Conservation (phyloP, 805 yeast genomes). For the Cyberlindnera saturnus region DNA sequence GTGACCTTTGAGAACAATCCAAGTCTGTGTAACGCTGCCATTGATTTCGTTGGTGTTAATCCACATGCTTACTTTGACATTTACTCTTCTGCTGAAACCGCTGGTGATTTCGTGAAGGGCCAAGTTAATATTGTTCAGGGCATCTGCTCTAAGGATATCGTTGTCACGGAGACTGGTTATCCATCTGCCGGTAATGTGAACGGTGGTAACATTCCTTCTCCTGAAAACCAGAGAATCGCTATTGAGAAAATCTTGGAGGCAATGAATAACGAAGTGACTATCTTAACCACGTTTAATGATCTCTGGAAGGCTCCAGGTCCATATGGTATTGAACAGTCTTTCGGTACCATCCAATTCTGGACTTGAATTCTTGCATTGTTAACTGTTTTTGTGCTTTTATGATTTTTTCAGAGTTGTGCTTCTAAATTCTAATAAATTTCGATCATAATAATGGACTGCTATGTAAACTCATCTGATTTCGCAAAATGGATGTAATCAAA, state of each 20-base stretch:
- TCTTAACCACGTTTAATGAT: slow-evolving; percentile 79
- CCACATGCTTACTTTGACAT: slow-evolving; percentile 81
- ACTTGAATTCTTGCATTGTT: background rate
- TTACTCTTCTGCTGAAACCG: slow-evolving; percentile 49
- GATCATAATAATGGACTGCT: no score
- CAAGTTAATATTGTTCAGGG: slow-evolving; percentile 52
- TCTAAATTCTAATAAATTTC: no score
- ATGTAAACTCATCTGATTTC: no score
- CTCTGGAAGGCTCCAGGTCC: slow-evolving; percentile 83
- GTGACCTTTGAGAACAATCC: slow-evolving; percentile 59
- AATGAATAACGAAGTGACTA: slow-evolving; percentile 55
- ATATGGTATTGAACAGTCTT: slow-evolving; percentile 81
- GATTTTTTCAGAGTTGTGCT: no score
- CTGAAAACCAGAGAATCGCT: slow-evolving; percentile 67
- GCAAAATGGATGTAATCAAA: no score
- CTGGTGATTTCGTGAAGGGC: slow-evolving; percentile 65
- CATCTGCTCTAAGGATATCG: slow-evolving; percentile 50
- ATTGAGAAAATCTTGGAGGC: slow-evolving; percentile 54
- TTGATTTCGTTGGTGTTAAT: slow-evolving; percentile 83
- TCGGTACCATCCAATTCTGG: slow-evolving; percentile 49
- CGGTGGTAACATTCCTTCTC: slow-evolving; percentile 65
- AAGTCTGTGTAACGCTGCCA: slow-evolving; percentile 56
- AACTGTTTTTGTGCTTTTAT: no score
- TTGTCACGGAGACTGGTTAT: slow-evolving; percentile 84
- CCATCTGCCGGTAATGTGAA: slow-evolving; percentile 69